These are phyloP conservation scores for Fusarium sambucinum DNA, from an alignment of 2,329 filamentous ascomycete genomes.

Conservation along the genomic window DNA sequence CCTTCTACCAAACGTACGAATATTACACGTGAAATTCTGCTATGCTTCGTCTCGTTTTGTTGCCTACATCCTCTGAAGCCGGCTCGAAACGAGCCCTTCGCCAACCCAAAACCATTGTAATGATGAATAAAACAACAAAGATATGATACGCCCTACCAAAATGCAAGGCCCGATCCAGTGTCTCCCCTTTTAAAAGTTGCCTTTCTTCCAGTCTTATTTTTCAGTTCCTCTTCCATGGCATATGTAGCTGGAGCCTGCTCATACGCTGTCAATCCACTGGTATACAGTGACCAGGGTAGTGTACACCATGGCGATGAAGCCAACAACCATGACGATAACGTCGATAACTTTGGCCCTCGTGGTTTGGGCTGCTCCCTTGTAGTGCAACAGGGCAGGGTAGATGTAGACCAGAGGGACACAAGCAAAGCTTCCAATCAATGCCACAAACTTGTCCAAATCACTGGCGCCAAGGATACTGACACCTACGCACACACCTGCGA, in stretches of 20 bases:
- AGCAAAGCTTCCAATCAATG: constrained; percentile 78
- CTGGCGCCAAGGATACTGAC: constrained; percentile 74
- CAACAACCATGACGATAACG: constrained; percentile 71
- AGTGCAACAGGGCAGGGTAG: constrained; percentile 79
- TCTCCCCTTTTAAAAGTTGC: constrained; percentile 31
- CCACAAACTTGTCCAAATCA: constrained; percentile 80
- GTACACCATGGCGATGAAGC: constrained; percentile 76
- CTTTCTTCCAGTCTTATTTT: constrained; percentile 21
- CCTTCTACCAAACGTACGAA: constrained; percentile 11
- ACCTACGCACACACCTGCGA: constrained; percentile 70
- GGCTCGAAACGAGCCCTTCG: not conserved
- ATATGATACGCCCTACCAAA: constrained; percentile 6
- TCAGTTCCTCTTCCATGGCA: constrained; percentile 5
- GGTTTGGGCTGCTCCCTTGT: constrained; percentile 72
- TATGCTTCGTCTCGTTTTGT: not conserved
- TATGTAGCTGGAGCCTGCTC: not conserved
- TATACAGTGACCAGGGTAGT: constrained; percentile 72
- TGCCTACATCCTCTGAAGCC: constrained; percentile 7
- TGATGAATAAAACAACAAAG: constrained; percentile 2
- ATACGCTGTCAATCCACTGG: constrained; percentile 52
- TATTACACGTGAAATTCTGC: not conserved
- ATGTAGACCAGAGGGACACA: constrained; percentile 83
- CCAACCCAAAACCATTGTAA: constrained; percentile 7
- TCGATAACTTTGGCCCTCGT: constrained; percentile 69
- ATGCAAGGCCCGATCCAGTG: not conserved